A percentile compares a stretch with the other conserved stretches of the same genome.
phyloP scores from a whole-genome alignment of 1,284 basidiomycete species.

The Cerioporus squamosus region DNA sequence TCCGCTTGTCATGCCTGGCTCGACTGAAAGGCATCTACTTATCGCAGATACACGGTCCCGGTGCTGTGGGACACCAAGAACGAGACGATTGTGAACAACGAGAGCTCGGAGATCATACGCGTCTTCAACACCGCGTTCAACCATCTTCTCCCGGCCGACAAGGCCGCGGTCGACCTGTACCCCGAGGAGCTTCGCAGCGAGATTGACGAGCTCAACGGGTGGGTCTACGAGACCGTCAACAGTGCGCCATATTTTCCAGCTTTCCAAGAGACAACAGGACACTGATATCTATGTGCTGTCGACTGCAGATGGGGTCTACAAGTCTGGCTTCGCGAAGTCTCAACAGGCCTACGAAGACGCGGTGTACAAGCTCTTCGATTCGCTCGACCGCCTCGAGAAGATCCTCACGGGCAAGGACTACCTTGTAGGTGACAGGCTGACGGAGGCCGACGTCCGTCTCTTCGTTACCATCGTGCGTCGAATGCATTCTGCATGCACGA shows the following conservation, averaged over 20 bases:
- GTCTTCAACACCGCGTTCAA: slow-evolving; percentile 90
- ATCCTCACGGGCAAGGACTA: slow-evolving; percentile 81
- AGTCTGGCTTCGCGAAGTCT: slow-evolving; percentile 84
- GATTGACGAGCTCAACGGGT: slow-evolving; percentile 88
- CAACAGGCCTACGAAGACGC: slow-evolving; percentile 85
- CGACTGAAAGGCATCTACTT: too few relatives aligned
- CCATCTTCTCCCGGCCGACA: slow-evolving; percentile 65
- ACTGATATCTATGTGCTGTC: not conserved
- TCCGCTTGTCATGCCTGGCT: not conserved
- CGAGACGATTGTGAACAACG: slow-evolving; percentile 93
- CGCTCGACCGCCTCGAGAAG: slow-evolving; percentile 83
- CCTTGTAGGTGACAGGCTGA: slow-evolving; percentile 81
- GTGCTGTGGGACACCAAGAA: slow-evolving; percentile 94
- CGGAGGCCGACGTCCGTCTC: slow-evolving; percentile 92
- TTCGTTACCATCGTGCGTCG: slow-evolving; percentile 86
- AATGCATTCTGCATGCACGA: not conserved
- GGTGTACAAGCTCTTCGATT: slow-evolving; percentile 73
- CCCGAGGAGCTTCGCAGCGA: slow-evolving; percentile 42
- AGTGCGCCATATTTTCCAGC: slow-evolving; percentile 49
- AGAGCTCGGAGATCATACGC: slow-evolving; percentile 92
- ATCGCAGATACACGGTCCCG: slow-evolving; percentile 78
- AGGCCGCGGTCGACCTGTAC: slow-evolving; percentile 46
- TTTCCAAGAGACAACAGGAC: not conserved
- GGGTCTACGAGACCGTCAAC: slow-evolving; percentile 86
- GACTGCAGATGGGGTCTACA: slow-evolving; percentile 81